Evolutionary conservation across 495 filamentous ascomycete genomes (phyloP).

Genomic region (Aspergillus coremiiformis): DNA sequence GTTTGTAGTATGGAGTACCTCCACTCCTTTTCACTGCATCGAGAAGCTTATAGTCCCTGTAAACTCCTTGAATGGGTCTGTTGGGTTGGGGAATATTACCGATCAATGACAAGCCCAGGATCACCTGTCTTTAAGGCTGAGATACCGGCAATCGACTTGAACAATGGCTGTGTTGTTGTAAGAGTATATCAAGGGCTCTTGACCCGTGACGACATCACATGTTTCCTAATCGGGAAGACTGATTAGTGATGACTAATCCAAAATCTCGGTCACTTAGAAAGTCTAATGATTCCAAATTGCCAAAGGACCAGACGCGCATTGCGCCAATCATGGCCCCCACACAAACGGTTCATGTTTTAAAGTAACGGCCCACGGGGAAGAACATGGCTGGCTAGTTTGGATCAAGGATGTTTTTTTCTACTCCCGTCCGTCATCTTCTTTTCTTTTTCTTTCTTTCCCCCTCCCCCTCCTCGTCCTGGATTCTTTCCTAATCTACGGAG

Average conservation of each 20-base stretch:
- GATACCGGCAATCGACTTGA: not conserved
- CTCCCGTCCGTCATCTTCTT: not conserved
- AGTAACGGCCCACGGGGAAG: constrained; percentile 18
- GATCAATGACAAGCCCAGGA: not conserved
- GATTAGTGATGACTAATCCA: not conserved
- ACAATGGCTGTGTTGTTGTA: not conserved
- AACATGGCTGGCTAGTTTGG: constrained; percentile 10
- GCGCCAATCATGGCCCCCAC: constrained; percentile 21
- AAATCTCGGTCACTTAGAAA: too few relatives aligned
- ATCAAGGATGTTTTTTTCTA: not conserved
- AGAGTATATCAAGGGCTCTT: not conserved
- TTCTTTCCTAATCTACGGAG: too few relatives aligned
- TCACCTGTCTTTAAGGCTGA: not conserved
- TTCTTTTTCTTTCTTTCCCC: constrained; percentile 6
- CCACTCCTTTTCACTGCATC: not conserved
- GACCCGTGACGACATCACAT: not conserved
- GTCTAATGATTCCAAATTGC: constrained; percentile 22
- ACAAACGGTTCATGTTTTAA: constrained; percentile 16
- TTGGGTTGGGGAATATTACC: not conserved
- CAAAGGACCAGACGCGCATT: constrained; percentile 7
- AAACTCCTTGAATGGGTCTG: not conserved
- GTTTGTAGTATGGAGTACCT: not conserved
- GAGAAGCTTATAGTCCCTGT: not conserved
- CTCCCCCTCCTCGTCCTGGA: not conserved
- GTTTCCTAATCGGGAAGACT: not conserved